Evolutionary conservation across 805 yeast genomes (phyloP).

Genomic region (Debaryomyces prosopidis): DNA sequence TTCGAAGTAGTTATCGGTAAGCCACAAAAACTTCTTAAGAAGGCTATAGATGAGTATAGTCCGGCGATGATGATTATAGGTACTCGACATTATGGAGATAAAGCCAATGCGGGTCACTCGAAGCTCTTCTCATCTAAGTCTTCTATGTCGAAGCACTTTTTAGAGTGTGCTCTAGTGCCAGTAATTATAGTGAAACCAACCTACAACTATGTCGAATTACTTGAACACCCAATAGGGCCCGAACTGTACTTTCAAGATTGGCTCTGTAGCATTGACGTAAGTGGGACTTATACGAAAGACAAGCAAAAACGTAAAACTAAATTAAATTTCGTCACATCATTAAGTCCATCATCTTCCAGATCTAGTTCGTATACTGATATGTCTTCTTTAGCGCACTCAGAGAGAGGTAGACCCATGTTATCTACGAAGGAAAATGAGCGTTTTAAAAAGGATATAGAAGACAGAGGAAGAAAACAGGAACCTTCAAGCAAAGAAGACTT

Average conservation of each 20-base stretch:
- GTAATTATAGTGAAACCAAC: conserved; percentile 44
- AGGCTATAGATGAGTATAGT: conserved; percentile 41
- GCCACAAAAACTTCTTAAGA: conserved; percentile 37
- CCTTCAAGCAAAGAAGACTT: background rate
- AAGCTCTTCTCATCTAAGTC: conserved; percentile 31
- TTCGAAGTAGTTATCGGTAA: conserved; percentile 43
- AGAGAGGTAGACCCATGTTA: conserved; percentile 2
- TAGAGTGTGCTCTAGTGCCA: conserved; percentile 45
- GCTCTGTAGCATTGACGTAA: conserved; percentile 27
- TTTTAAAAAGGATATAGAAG: conserved; percentile 8
- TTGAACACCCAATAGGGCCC: conserved; percentile 31
- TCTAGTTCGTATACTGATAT: conserved; percentile 16
- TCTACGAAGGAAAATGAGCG: background rate
- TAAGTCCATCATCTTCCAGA: conserved; percentile 20
- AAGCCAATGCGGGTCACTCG: conserved; percentile 6
- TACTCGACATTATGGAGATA: conserved; percentile 33
- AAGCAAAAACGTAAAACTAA: conserved; percentile 15
- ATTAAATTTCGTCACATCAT: conserved; percentile 5
- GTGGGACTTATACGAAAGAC: conserved; percentile 16
- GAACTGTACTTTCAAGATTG: conserved; percentile 37
- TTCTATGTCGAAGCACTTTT: conserved; percentile 39
- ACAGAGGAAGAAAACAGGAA: conserved; percentile 16
- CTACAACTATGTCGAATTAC: conserved; percentile 30
- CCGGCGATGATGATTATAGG: conserved; percentile 50
- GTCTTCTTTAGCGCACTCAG: conserved; percentile 6